These are phyloP conservation scores for Leccinum olivaceopallidum DNA, from an alignment of 768 basidiomycete species.

Conservation along the genomic window DNA sequence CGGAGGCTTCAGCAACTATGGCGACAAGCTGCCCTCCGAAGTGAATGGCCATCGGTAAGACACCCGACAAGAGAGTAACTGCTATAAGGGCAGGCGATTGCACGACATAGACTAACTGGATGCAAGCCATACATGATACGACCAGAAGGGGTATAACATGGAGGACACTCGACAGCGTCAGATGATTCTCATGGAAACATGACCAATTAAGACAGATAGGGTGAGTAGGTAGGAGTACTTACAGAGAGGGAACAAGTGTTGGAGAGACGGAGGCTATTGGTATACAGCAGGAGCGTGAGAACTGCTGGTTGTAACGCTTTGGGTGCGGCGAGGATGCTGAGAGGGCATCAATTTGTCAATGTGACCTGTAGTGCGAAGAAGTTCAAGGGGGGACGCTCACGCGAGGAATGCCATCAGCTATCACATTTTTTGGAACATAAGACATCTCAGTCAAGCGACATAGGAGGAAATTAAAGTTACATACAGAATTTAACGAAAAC, in stretches of 20 bases:
- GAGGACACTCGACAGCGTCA: slow-evolving; percentile 11
- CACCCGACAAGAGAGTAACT: slow-evolving; percentile 10
- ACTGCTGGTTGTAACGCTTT: slow-evolving; percentile 5
- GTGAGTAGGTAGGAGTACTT: background rate
- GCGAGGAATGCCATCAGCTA: slow-evolving; percentile 21
- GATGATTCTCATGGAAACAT: slow-evolving; percentile 1
- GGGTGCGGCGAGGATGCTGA: slow-evolving; percentile 17
- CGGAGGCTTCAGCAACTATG: background rate
- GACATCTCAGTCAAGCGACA: background rate
- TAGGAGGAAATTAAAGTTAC: too few relatives aligned
- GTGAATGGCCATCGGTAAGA: slow-evolving; percentile 9
- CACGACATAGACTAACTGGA: slow-evolving; percentile 9
- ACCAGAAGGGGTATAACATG: slow-evolving; percentile 22
- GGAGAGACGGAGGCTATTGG: slow-evolving; percentile 22
- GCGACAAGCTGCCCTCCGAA: background rate
- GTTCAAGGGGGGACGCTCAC: slow-evolving; percentile 3
- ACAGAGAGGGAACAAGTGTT: slow-evolving; percentile 14
- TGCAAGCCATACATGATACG: slow-evolving; percentile 8
- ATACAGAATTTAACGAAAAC: slow-evolving; percentile 16
- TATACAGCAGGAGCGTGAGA: slow-evolving; percentile 25
- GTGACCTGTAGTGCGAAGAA: background rate
- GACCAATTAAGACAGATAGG: background rate
- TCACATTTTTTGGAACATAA: background rate
- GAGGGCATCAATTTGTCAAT: background rate
- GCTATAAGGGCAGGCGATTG: slow-evolving; percentile 13